phyloP scores from a whole-genome alignment of 345 rosid genomes.

The Iberis pinnata region DNA sequence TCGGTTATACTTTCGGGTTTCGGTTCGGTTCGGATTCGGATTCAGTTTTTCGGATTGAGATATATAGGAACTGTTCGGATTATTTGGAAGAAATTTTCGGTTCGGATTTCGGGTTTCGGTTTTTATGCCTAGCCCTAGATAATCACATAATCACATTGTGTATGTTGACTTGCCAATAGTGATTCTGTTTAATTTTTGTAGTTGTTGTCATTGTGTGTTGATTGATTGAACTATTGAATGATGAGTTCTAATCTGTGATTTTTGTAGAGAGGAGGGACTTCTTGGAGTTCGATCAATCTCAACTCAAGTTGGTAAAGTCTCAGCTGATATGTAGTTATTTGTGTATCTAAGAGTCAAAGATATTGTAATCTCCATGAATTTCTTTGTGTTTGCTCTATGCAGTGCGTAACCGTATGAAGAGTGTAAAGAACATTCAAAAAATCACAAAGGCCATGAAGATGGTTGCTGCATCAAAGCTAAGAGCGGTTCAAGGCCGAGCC shows the following conservation, averaged over 20 bases:
- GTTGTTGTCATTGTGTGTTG: not conserved
- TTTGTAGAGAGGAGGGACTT: slow-evolving; percentile 67
- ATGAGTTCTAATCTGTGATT: slow-evolving; percentile 10
- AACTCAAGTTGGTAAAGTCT: slow-evolving; percentile 77
- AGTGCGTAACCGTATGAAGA: slow-evolving; percentile 98
- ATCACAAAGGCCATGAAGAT: slow-evolving; percentile 99
- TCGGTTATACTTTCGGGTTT: too few species aligned
- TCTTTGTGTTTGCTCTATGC: slow-evolving; percentile 22
- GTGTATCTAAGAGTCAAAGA: not conserved
- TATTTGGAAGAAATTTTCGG: too few species aligned
- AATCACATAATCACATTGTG: too few species aligned
- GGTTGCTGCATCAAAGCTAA: slow-evolving; percentile 99
- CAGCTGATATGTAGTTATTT: not conserved
- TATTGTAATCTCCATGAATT: slow-evolving; percentile 1
- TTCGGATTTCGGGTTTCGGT: too few species aligned
- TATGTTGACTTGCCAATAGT: not conserved
- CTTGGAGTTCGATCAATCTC: slow-evolving; percentile 72
- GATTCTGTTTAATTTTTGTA: not conserved
- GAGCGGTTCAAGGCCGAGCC: slow-evolving; percentile 69
- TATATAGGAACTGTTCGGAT: too few species aligned
- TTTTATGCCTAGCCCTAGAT: too few species aligned
- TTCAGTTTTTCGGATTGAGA: too few species aligned
- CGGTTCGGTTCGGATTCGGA: too few species aligned
- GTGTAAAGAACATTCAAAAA: slow-evolving; percentile 93
- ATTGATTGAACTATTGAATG: not conserved